Evolutionary conservation across 495 filamentous ascomycete genomes (phyloP), one percentile per base, ranked within the genome.

Genomic region (Podospora tetraspora): DNA sequence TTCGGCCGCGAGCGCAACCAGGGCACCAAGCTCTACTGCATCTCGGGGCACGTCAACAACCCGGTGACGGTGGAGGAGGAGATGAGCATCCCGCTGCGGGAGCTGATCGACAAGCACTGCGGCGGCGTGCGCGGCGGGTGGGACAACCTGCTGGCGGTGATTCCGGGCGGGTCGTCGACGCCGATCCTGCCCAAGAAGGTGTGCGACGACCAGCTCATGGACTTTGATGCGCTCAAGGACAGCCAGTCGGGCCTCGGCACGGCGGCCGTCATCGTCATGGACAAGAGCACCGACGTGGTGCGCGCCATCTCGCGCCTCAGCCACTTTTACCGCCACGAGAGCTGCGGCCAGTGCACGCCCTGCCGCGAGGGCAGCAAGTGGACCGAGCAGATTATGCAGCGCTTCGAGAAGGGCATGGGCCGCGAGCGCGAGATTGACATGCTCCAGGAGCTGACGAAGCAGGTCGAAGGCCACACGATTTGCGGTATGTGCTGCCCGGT

Each of bases 211-310:
- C 94, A 97, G 81, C 83, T 98, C 58, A 99, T 99, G 95, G 95
- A 99, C 81, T 99, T 98, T 78, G 95, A 99, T 78, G 94, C 91
- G 22, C 86, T 99, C 64, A 99, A 99, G 85, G 95, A 98, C 82
- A 93, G 89, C 70, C 95, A 99, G 79, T 92, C 91, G 57, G 95
- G 95, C 85, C 88, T 99, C 12, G 95, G 95, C 68, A 99, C 95
- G n/a, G 95, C 95, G 7, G 95, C 95, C 66, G 93, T 98, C 75
- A 96, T 99, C 77, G 95, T 99, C 74, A 96, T 99, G 91, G 96
- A 99, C 82, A 94, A 97, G 88, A 92, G 89, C 77, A 89, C 95
- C 52, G 95, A 99, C 79, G 91, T 99, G 60, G 92, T 99, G 65
- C 90, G 94, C 66, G 91, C 92, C 72, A 97, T 99, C 79, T 90